Evolutionary conservation across 75 land plant genomes (phyloP).

Genomic region (Pseudotsuga menziesii): DNA sequence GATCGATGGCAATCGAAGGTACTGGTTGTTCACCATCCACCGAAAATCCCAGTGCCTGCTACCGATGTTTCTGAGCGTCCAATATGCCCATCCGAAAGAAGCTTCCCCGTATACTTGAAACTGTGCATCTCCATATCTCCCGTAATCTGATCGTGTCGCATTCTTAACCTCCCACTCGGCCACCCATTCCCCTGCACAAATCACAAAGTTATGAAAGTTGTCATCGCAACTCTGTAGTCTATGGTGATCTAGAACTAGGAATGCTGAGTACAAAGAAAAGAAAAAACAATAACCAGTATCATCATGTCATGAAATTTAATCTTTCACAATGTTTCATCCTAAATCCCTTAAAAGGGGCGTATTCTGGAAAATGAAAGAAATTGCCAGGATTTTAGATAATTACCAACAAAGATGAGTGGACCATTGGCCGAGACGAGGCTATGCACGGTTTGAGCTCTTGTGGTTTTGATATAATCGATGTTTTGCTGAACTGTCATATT

Average conservation of each 20-base stretch:
- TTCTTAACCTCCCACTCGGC: constrained; percentile 44
- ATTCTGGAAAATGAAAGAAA: too few species aligned
- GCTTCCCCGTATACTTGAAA: constrained; percentile 59
- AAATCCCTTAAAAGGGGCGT: too few species aligned
- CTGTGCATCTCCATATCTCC: constrained; percentile 54
- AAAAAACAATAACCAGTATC: too few species aligned
- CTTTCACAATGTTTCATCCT: too few species aligned
- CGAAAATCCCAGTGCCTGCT: constrained; percentile 49
- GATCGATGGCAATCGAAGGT: constrained; percentile 4
- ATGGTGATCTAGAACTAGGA: too few species aligned
- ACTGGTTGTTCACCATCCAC: constrained; percentile 52
- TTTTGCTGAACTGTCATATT: constrained; percentile 54
- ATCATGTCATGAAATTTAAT: too few species aligned
- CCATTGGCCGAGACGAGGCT: constrained; percentile 25
- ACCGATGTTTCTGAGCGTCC: constrained; percentile 34
- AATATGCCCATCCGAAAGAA: constrained; percentile 79
- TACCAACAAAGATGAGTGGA: constrained; percentile 69
- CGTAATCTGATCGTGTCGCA: constrained; percentile 38
- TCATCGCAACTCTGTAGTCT: too few species aligned
- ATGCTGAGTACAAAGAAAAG: too few species aligned
- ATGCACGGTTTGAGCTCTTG: constrained; percentile 22
- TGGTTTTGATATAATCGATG: constrained; percentile 45
- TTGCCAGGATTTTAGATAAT: not conserved
- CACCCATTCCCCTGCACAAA: constrained; percentile 58
- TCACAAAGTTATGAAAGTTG: too few species aligned